Base-by-base conservation (phyloP, 768 basidiomycete species). In the Pulveroboletus sp. region DNA sequence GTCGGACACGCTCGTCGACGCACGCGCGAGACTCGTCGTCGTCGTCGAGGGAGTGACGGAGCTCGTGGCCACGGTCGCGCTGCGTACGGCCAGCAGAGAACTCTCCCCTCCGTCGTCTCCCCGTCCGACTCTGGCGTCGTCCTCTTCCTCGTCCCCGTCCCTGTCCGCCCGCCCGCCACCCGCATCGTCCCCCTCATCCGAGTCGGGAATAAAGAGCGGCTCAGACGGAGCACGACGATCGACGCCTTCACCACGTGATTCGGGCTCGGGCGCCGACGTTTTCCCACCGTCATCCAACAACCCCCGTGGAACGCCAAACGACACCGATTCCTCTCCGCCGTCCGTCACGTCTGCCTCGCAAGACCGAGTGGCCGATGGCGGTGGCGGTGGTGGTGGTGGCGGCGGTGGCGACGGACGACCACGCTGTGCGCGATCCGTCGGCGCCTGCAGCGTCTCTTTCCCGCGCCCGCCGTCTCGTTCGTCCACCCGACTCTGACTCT, bases 141-240 rank as follows among this genome's bases (percentile, higher is more conserved):
- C 11, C 16, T 6, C 23, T 34, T 42, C 32, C 24, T 29, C 47
- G 4, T 44, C 10, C 32, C 51, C 49, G 14, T 39, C 49, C 11
- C 50, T 50, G 4, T 46, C 50, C 2, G 34, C 38, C 6, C 23
- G 43, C 10, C 11, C 17, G 5, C 20, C 3, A 1, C 32, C 10
- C 6, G 29, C 38, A 10, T 35, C 27, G 7, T 14, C 34, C 13
- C 37, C 44, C 13, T 53, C 59, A 12, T 63, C 61, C 8, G 66
- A 54, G 6, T 55, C 60, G 19, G 60, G 67, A 12, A 67, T 54
- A 22, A 59, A 67, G 40, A 68, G 55, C 0, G 67, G 58, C 24
- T 57, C 63, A n/a, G 56, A 52, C 2, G 54, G 52, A 11, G 42
- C 39, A 32, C 55, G 47, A 19, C 31, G 54, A 29, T 49, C 50